Conservation (phyloP, 164 flowering plant genomes). For the Tetrastigma voinierianum region DNA sequence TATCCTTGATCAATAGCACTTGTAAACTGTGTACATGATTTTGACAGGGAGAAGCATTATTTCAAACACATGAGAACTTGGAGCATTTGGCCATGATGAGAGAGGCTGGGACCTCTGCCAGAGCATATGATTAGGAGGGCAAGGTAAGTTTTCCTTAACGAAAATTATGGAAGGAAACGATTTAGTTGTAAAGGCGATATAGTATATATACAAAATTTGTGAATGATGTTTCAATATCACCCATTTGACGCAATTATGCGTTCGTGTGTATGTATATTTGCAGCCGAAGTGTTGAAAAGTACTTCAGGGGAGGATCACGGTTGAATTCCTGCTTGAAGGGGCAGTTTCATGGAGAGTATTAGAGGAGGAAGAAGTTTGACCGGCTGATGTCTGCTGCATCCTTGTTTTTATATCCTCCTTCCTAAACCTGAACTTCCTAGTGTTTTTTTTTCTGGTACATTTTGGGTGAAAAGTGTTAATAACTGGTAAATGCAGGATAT, state of each 20-base stretch:
- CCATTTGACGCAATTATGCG: background rate
- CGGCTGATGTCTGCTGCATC: slow-evolving; percentile 73
- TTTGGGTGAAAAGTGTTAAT: background rate
- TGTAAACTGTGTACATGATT: slow-evolving; percentile 1
- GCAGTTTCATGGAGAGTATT: slow-evolving; percentile 85
- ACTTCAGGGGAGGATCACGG: slow-evolving; percentile 53
- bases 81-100: slow-evolving; percentile 97
- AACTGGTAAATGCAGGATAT: slow-evolving; percentile 47
- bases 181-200: background rate
- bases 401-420: too few species aligned
- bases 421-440: too few species aligned
- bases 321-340: slow-evolving; percentile 91
- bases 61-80: slow-evolving; percentile 88
- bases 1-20: background rate
- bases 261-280: background rate
- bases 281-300: slow-evolving; percentile 66
- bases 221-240: background rate
- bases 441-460: too few species aligned
- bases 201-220: too few species aligned
- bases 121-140: slow-evolving; percentile 65
- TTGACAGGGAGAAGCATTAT: slow-evolving; percentile 75
- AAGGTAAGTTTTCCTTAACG: slow-evolving; percentile 35
- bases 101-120: slow-evolving; percentile 78
- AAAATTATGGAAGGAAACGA: background rate
- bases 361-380: slow-evolving; percentile 64